phyloP scores from a whole-genome alignment of 441 rosid species.

The Bocquillonia castaneifolia region DNA sequence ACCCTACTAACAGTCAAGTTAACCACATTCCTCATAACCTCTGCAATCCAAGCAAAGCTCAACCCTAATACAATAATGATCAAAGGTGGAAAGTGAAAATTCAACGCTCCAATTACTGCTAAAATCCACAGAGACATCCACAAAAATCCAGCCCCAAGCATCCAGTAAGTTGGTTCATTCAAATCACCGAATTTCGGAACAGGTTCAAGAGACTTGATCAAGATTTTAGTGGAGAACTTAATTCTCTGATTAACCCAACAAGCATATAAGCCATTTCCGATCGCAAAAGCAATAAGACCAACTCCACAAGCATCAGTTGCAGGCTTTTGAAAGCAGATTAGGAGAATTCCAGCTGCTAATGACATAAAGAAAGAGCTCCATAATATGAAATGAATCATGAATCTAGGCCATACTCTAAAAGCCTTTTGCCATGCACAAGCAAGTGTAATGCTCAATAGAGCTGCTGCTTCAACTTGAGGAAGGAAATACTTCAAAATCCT shows the following conservation, averaged over 20 bases:
- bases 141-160: slow-evolving; percentile 76
- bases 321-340: slow-evolving; percentile 80
- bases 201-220: slow-evolving; percentile 64
- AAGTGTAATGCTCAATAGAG: slow-evolving; percentile 69
- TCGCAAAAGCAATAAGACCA: slow-evolving; percentile 67
- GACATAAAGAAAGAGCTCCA: slow-evolving; percentile 75
- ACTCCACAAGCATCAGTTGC: slow-evolving; percentile 79
- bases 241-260: slow-evolving; percentile 73
- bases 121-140: slow-evolving; percentile 96
- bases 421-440: slow-evolving; percentile 88
- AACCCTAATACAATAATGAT: slow-evolving; percentile 46
- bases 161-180: slow-evolving; percentile 70
- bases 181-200: slow-evolving; percentile 65
- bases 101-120: slow-evolving; percentile 78
- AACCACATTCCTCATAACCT: slow-evolving; percentile 91
- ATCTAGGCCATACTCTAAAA: slow-evolving; percentile 56
- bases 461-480: slow-evolving; percentile 89
- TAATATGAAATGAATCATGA: slow-evolving; percentile 78
- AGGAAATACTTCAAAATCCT: slow-evolving; percentile 48
- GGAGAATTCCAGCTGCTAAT: slow-evolving; percentile 73
- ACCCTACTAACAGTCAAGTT: slow-evolving; percentile 80
- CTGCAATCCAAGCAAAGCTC: slow-evolving; percentile 78
- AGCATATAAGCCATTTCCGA: slow-evolving; percentile 81
- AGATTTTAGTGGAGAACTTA: slow-evolving; percentile 51
- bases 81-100: slow-evolving; percentile 54